Evolutionary conservation across 139 green algal genomes (phyloP).

Genomic region (Chlamydomonas sp.): DNA sequence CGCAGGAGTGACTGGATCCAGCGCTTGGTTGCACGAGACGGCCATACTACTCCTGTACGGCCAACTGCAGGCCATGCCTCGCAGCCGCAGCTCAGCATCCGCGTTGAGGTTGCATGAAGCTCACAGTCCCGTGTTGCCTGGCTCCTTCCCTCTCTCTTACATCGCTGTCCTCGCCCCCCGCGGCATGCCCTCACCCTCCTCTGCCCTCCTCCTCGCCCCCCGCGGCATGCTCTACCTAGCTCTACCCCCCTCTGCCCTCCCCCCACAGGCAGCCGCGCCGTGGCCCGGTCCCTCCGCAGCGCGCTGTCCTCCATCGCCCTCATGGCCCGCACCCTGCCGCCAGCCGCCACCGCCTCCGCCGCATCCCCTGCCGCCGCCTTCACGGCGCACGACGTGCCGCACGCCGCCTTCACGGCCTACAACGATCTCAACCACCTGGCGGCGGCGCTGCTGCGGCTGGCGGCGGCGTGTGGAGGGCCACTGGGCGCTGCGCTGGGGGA

Average conservation of each 20-base stretch:
- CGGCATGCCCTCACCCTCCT: background rate
- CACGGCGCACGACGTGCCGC: background rate
- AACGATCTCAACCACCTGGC: conserved; percentile 32
- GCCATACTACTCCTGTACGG: background rate
- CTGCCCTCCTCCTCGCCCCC: background rate
- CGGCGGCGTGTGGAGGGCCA: background rate
- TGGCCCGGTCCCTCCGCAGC: background rate
- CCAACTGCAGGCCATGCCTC: background rate
- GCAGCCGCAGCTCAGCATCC: no score
- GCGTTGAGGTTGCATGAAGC: no score
- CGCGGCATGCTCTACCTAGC: no score
- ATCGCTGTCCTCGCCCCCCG: no score
- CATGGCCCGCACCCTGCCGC: conserved; percentile 22
- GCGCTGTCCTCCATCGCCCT: conserved; percentile 12
- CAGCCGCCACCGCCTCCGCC: background rate
- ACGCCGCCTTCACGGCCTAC: background rate
- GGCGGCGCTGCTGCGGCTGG: conserved; percentile 10
- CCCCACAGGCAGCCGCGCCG: conserved; percentile 25
- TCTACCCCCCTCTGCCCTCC: background rate
- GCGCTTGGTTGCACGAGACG: no score
- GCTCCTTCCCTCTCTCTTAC: no score
- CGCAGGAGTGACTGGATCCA: no score
- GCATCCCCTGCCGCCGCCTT: background rate
- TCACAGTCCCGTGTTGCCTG: no score
- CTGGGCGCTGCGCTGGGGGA: conserved; percentile 9